Evolutionary conservation across 2,329 filamentous ascomycete species (phyloP), one percentile per base, ranked within the genome.

Genomic region (Arthroderma uncinatum): DNA sequence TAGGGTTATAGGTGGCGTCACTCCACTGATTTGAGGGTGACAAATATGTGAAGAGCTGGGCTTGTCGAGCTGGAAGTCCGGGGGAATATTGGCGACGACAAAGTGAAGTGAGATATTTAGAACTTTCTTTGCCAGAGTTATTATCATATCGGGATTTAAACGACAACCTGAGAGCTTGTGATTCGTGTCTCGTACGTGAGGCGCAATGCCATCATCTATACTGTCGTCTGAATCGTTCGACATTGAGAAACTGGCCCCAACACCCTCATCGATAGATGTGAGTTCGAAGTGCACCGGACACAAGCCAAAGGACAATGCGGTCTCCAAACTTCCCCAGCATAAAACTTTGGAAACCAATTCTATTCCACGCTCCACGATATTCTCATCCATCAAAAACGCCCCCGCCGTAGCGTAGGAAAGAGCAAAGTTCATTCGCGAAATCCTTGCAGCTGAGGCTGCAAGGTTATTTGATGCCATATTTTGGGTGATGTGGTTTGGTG

Each of bases 321-420:
- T 53, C 53, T 71, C 68, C 33, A 70, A 55, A 10, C 62, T 70
- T 7, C 64, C 59, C 68, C 67, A 70, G 40, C 61, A 57, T 2
- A 71, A 60, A 2, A 62, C 48, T 0, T 58, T 57, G 2, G 64
- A 37, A 5, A 62, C 64, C 30, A 71, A 55, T 1, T 61, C 53
- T 30, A 70, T 60, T 0, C 67, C 69, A 0, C 61, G 58, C 8
- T 65, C 56, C n/a, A 65, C 59, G 42, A 71, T 60, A 1, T 58
- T 58, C 3, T 44, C 54, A 5, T 64, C 52, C 5, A 62, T 61
- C 16, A 72, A 61, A 55, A 71, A 71, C 0, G 65, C 64, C 0
- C 69, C 69, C 0, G 63, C 63, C 1, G 62, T 58, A 14, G 64
- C 66, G 56, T 71, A 71, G 55, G 65, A 69, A 5, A 71, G 37